Base-by-base conservation (phyloP, 1,284 basidiomycete species). In the Sporisorium scitamineum region DNA sequence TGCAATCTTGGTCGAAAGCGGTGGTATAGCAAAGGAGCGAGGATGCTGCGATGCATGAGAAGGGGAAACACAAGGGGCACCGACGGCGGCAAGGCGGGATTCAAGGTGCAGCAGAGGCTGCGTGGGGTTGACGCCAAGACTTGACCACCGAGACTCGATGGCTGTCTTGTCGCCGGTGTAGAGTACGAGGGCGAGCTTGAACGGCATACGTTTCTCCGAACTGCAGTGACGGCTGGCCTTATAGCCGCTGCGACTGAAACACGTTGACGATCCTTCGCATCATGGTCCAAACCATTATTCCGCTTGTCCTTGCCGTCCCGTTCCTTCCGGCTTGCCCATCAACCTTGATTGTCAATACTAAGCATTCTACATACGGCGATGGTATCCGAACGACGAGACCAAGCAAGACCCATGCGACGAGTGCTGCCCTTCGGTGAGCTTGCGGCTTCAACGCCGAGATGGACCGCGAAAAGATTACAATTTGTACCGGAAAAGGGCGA, bases 221-320 rank as follows among this genome's bases (percentile, higher is more conserved):
- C 16, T 18, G 47, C 16, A 48, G 27, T 29, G 27, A 18, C 47
- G 14, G 37, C 3, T n/a, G n/a, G 4, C 37, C 7, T 11, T 27
- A 9, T 27, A 22, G 44, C 16, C 16, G 26, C 48, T 50, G 10
- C 48, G 13, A 50, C 18, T 31, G 48, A 50, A 20, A 50, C 48
- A 50, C n/a, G 48, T 50, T 50, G 48, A 50, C 48, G 48, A 50
- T 50, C 48, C 29, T 13, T 31, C 29, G 48, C 48, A 50, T 31
- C 6, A 18, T 14, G 34, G 34, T 11, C 34, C 34, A 8, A 47
- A 47, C 5, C 5, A 26, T 27, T 27, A 18, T 47, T 27, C 18
- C 47, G 24, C 47, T n/a, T 16, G 11, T 14, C 26, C 27, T 48
- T n/a, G 47, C 11, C n/a, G 2, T 18, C 29, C 47, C 29, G 27